Percentiles rank a stretch among this genome's conserved stretches.
Conservation (phyloP, 495 filamentous ascomycete genomes). For the Aspergillus diversus region DNA sequence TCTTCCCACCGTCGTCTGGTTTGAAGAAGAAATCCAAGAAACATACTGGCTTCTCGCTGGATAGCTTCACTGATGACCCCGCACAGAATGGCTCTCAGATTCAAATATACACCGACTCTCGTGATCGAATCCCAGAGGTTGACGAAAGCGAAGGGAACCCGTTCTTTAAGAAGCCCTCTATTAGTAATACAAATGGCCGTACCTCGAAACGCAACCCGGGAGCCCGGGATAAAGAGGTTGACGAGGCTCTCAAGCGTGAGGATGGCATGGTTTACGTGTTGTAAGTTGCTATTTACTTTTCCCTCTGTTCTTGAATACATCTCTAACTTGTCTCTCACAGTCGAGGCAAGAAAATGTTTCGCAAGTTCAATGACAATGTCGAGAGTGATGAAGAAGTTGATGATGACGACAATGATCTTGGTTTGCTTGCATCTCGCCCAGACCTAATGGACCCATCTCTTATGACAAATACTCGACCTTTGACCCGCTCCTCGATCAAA, state of each 20-base stretch:
- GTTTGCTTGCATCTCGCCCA: conserved; percentile 42
- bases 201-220: conserved; percentile 42
- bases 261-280: conserved; percentile 87
- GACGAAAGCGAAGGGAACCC: conserved; percentile 72
- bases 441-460: conserved; percentile 42
- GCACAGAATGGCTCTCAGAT: conserved; percentile 57
- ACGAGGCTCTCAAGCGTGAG: conserved; percentile 64
- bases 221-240: conserved; percentile 54
- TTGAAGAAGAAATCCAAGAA: conserved; percentile 54
- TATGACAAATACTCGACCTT: conserved; percentile 47
- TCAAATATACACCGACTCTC: conserved; percentile 86
- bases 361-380: conserved; percentile 50
- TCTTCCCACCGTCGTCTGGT: conserved; percentile 65
- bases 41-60: conserved; percentile 66
- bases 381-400: conserved; percentile 50
- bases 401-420: conserved; percentile 54
- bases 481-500: conserved; percentile 76
- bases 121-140: conserved; percentile 77
- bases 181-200: conserved; percentile 39
- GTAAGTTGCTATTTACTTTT: conserved; percentile 58
- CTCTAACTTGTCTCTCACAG: conserved; percentile 45
- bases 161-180: conserved; percentile 60
- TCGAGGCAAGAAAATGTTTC: conserved; percentile 88
- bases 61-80: conserved; percentile 64
- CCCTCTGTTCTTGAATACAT: neutral